A percentile compares a stretch with the other conserved stretches of the same genome.
Evolutionary conservation across 345 rosid species (phyloP).

Genomic region (Zanthoxylum bungeanum): DNA sequence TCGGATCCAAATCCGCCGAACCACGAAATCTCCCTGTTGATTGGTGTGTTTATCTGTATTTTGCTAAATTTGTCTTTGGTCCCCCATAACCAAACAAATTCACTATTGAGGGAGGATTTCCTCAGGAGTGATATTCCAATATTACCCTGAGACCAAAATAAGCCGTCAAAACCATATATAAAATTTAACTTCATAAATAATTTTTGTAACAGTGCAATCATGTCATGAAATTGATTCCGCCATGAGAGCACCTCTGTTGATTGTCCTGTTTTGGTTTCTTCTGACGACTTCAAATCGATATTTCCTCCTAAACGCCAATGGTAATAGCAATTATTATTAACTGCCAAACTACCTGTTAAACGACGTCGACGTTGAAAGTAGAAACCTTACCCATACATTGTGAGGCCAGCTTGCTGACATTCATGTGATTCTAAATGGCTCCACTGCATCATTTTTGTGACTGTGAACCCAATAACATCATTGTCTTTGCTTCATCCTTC

Average conservation of each 20-base stretch:
- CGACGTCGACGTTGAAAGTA: background rate
- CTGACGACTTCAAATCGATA: background rate
- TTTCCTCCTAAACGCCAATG: background rate
- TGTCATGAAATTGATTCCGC: background rate
- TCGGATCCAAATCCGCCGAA: too few relatives aligned
- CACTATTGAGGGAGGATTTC: too few relatives aligned
- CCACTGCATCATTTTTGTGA: constrained; percentile 1
- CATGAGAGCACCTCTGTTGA: background rate
- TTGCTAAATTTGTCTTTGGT: too few relatives aligned
- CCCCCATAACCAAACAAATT: too few relatives aligned
- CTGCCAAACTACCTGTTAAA: background rate
- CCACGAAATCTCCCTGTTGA: too few relatives aligned
- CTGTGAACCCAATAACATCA: too few relatives aligned
- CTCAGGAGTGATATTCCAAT: too few relatives aligned
- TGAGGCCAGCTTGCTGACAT: background rate
- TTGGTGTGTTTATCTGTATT: too few relatives aligned
- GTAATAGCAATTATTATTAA: background rate
- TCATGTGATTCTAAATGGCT: background rate
- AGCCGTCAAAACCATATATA: too few relatives aligned
- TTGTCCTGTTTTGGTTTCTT: background rate
- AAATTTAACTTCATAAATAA: background rate
- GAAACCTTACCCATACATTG: background rate
- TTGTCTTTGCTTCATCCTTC: too few relatives aligned
- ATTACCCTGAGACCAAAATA: too few relatives aligned
- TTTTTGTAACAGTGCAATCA: background rate